phyloP scores from a whole-genome alignment of 129 eudicot genomes.

The Pulicaria dysenterica region DNA sequence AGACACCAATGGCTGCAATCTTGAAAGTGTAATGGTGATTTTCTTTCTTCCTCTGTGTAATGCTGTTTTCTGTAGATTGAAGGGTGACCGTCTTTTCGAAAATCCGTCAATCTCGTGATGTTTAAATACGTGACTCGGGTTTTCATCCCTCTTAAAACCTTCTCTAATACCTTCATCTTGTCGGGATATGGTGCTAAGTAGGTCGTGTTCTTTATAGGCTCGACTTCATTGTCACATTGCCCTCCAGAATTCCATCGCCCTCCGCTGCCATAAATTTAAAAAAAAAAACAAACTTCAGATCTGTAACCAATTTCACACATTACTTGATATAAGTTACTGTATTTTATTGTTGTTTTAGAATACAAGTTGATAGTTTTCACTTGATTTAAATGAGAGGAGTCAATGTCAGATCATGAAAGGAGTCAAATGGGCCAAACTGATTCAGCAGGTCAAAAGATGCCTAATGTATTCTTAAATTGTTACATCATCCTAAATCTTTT shows the following conservation, averaged over 20 bases:
- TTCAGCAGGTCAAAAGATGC: background rate
- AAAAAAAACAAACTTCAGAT: background rate
- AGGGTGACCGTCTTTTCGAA: constrained; percentile 91
- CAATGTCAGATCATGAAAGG: background rate
- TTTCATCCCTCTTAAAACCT: constrained; percentile 68
- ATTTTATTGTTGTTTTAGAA: background rate
- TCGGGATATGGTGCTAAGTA: constrained; percentile 72
- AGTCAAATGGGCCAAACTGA: background rate
- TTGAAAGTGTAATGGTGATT: constrained; percentile 49
- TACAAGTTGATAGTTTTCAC: background rate
- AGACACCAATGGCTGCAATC: constrained; percentile 99
- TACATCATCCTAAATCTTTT: background rate
- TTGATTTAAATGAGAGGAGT: background rate
- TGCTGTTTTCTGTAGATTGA: constrained; percentile 68
- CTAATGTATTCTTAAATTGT: background rate
- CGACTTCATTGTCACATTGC: constrained; percentile 73
- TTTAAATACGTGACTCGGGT: constrained; percentile 65
- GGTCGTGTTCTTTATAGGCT: constrained; percentile 74
- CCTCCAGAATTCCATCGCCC: constrained; percentile 99
- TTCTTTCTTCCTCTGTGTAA: constrained; percentile 48
- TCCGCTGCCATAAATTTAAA: constrained; percentile 49
- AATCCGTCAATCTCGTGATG: constrained; percentile 79
- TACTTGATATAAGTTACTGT: background rate
- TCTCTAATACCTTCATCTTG: constrained; percentile 77
- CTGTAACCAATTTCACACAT: background rate